phyloP scores from a whole-genome alignment of 352 stramenopile genomes.

The Phytophthora multivora region DNA sequence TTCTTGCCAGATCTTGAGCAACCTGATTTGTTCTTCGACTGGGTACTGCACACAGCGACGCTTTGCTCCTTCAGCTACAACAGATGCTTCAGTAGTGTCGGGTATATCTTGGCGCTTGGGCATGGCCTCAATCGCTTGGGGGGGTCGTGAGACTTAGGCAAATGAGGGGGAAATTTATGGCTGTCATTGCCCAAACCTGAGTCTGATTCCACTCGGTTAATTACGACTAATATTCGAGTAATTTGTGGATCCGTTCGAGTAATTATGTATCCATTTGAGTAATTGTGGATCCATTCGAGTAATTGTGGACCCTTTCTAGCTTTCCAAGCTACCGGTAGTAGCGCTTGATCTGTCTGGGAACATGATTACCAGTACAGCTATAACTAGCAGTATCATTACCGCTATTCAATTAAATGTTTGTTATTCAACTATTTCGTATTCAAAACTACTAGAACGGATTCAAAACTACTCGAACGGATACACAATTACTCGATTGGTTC shows the following conservation, averaged over 20 bases:
- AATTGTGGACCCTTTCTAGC: background rate
- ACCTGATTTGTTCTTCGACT: background rate
- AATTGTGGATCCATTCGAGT: background rate
- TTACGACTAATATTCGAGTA: background rate
- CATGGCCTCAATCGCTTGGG: no score
- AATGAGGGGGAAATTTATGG: background rate
- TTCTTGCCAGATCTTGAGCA: background rate
- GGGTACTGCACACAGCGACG: background rate
- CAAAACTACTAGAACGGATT: slow-evolving; percentile 1
- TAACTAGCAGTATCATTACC: no score
- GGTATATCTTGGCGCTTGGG: no score
- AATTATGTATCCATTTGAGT: background rate
- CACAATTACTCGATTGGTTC: no score
- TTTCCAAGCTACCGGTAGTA: no score
- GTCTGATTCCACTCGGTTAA: background rate
- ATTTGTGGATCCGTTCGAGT: background rate
- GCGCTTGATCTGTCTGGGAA: background rate
- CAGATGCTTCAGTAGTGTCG: no score
- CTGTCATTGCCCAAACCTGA: background rate
- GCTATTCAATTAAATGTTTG: no score
- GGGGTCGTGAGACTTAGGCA: no score
- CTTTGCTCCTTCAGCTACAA: no score
- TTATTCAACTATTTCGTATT: background rate
- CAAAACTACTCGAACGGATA: background rate
- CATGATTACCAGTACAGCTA: background rate